These are phyloP conservation scores for Thinopyrum elongatum DNA, from an alignment of 176 grass and related monocot species.

Conservation along the genomic window DNA sequence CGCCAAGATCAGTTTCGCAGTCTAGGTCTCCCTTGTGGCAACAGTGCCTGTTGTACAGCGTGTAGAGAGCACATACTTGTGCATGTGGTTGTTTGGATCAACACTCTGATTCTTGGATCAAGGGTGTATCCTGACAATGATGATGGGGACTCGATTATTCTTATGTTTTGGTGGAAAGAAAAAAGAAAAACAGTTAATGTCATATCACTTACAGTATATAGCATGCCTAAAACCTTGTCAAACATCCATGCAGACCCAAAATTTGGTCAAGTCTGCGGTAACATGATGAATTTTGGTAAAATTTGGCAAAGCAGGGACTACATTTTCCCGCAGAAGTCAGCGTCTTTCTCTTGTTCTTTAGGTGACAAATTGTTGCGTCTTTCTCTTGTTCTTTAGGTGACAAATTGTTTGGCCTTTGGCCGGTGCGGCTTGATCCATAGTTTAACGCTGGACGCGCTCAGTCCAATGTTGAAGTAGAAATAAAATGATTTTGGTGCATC, in stretches of 20 bases:
- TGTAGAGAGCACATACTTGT: not conserved
- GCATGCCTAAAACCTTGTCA: not conserved
- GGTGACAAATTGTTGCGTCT: not conserved
- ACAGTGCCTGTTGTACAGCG: constrained; percentile 9
- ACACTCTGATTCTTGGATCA: not conserved
- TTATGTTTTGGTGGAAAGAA: not conserved
- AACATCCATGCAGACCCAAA: not conserved
- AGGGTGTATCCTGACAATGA: not conserved
- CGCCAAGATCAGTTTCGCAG: not conserved
- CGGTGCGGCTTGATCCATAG: not conserved
- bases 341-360: not conserved
- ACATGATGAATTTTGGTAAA: not conserved
- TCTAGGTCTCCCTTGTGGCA: not conserved
- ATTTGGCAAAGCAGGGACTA: not conserved
- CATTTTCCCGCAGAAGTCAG: not conserved
- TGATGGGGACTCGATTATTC: not conserved
- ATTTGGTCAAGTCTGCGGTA: not conserved
- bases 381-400: not conserved
- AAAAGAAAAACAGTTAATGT: not conserved
- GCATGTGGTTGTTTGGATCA: not conserved
- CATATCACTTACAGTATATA: not conserved
- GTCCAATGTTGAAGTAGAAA: not conserved
- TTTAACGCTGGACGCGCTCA: not conserved
- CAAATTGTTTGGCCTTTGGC: not conserved
- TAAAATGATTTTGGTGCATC: not conserved